Evolutionary conservation across 768 basidiomycete genomes (phyloP), one percentile per base, ranked within the genome.

Genomic region (Podaxis sp.): DNA sequence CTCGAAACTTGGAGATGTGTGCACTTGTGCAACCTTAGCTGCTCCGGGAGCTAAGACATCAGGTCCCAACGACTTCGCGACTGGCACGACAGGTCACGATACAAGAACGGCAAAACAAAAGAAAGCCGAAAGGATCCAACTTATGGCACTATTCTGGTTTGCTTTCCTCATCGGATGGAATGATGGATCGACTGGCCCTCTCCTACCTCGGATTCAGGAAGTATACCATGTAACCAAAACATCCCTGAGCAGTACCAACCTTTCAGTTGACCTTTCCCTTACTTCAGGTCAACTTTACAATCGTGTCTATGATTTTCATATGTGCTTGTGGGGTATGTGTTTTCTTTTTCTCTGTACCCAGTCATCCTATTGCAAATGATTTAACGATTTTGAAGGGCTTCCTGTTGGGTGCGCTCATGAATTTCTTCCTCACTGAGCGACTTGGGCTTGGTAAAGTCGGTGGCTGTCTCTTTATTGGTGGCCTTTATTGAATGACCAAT

Each of bases 141-240:
- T 87, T 60, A 64, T 71, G 18, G 69, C 85, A 1, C 72, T 86
- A 27, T 88, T 84, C 64, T 83, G 76, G 72, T 73, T 76, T 7
- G 55, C 87, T 46, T 85, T 87, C 60, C 71, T 90, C 2, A 78
- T 79, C 14, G 91, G 91, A 13, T 93, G 90, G 89, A 90, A 88
- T 65, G 91, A 91, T 70, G 87, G 85, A 9, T 80, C 85, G 0
- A 82, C 83, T 16, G 91, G 91, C 1, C 90, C 91, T 0, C 72
- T 94, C 16, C 71, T 93, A 4, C 91, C 89, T 1, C 78, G 84
- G 10, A 86, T 93, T 50, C 90, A 89, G 69, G 69, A 71, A 5
- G 78, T 65, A 74, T 91, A 74, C 63, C 62, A 50, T 73, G 80
- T 65, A 82, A 81, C 56, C 40, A 38, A 21, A 50, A 27, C 13